A percentile compares a stretch with the other conserved stretches of the same genome.
Conservation (phyloP, 2,329 filamentous ascomycete species). For the Phyllosticta citriasiana region DNA sequence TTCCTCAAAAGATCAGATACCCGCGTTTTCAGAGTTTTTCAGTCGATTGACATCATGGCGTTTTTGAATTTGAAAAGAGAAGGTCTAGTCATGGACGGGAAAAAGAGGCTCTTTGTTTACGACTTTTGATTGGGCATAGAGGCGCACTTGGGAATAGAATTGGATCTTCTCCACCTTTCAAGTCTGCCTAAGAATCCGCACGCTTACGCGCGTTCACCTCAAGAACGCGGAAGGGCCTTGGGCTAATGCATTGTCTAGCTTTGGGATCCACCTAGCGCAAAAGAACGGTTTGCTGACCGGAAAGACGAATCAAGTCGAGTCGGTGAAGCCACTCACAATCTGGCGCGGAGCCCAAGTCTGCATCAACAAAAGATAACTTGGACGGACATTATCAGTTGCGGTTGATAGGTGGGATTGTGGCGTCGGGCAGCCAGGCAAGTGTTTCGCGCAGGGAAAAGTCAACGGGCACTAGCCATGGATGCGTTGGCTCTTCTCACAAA, state of each 20-base stretch:
- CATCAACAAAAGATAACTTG: not conserved
- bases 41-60: not conserved
- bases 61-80: not conserved
- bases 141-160: not conserved
- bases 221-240: not conserved
- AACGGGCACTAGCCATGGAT: not conserved
- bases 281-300: not conserved
- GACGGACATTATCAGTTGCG: not conserved
- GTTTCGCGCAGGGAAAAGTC: not conserved
- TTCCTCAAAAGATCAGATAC: not conserved
- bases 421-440: not conserved
- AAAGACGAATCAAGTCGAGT: not conserved
- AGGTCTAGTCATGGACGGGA: not conserved
- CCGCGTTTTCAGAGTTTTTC: not conserved
- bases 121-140: not conserved
- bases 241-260: not conserved
- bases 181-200: not conserved
- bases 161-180: not conserved
- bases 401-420: not conserved
- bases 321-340: not conserved
- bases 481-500: not conserved
- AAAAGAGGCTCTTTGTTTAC: not conserved
- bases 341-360: not conserved
- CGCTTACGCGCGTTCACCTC: not conserved
- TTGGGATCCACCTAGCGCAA: not conserved